Conservation (phyloP, 176 grass and related monocot species). For the Paspalum notatum region DNA sequence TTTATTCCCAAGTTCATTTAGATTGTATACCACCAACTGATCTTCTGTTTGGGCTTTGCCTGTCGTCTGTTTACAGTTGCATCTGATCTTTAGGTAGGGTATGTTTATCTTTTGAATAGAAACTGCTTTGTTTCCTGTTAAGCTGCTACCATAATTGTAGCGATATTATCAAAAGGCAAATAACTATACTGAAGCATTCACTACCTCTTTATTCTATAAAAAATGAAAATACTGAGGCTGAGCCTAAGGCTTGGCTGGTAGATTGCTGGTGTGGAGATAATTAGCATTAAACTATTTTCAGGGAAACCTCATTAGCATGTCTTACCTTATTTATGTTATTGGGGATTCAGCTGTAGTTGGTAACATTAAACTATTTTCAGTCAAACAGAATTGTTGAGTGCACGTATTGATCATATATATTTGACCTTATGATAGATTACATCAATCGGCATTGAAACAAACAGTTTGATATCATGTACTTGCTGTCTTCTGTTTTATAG, state of each 20-base stretch:
- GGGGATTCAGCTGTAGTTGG: not conserved
- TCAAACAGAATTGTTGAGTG: not conserved
- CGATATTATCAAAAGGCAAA: conserved; percentile 1
- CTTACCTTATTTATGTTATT: not conserved
- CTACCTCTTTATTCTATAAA: not conserved
- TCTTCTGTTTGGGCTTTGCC: not conserved
- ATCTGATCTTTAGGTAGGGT: too few relatives aligned
- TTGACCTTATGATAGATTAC: not conserved
- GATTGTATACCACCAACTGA: not conserved
- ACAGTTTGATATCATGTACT: not conserved
- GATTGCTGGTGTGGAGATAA: conserved; percentile 8
- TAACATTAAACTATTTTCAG: not conserved
- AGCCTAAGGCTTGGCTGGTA: not conserved
- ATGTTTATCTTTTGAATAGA: too few relatives aligned
- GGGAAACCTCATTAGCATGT: not conserved
- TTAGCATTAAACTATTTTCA: too few relatives aligned
- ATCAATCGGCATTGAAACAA: not conserved
- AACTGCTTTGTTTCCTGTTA: not conserved
- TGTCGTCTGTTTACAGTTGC: too few relatives aligned
- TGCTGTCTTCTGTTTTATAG: not conserved
- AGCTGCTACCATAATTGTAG: not conserved
- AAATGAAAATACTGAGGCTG: not conserved
- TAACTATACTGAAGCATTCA: not conserved
- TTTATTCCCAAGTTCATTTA: not conserved
- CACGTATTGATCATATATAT: not conserved